phyloP scores from a whole-genome alignment of 371 early-diverging fungal species.

The Mortierella sp. region DNA sequence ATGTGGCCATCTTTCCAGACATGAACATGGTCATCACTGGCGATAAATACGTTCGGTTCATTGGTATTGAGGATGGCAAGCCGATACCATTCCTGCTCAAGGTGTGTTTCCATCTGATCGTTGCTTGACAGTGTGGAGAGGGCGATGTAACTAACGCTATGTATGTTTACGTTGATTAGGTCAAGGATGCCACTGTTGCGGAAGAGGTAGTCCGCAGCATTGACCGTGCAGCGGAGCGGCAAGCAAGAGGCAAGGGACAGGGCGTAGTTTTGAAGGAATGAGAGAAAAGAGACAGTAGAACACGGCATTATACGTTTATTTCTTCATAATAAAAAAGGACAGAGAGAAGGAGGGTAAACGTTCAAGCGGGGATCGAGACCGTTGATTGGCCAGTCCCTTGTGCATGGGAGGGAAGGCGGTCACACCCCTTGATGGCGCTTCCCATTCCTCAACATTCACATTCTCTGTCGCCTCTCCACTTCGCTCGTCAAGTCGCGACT shows the following conservation, averaged over 20 bases:
- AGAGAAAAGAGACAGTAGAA: neutral
- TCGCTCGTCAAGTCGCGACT: neutral
- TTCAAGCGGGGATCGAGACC: neutral
- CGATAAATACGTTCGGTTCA: slow-evolving; percentile 48
- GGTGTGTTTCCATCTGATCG: slow-evolving; percentile 7
- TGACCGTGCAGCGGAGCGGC: slow-evolving; percentile 32
- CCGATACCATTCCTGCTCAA: slow-evolving; percentile 45
- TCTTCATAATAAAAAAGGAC: too few species aligned
- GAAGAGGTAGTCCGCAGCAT: slow-evolving; percentile 19
- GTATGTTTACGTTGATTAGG: slow-evolving; percentile 4
- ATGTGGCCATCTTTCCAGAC: slow-evolving; percentile 37
- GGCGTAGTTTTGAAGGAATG: slow-evolving; percentile 21
- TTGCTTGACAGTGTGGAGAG: too few species aligned
- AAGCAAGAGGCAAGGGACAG: slow-evolving; percentile 15
- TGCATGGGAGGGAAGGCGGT: neutral
- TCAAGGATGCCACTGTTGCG: slow-evolving; percentile 34
- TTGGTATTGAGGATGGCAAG: slow-evolving; percentile 41
- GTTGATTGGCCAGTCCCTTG: slow-evolving; percentile 3
- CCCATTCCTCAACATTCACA: neutral
- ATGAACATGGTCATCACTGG: slow-evolving; percentile 45
- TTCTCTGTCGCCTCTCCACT: neutral
- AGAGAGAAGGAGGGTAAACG: neutral
- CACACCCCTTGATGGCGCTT: neutral
- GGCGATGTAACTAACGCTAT: too few species aligned
- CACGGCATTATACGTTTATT: neutral